Conservation (phyloP, 2,329 filamentous ascomycete genomes). For the Dothideomycetes sp. region DNA sequence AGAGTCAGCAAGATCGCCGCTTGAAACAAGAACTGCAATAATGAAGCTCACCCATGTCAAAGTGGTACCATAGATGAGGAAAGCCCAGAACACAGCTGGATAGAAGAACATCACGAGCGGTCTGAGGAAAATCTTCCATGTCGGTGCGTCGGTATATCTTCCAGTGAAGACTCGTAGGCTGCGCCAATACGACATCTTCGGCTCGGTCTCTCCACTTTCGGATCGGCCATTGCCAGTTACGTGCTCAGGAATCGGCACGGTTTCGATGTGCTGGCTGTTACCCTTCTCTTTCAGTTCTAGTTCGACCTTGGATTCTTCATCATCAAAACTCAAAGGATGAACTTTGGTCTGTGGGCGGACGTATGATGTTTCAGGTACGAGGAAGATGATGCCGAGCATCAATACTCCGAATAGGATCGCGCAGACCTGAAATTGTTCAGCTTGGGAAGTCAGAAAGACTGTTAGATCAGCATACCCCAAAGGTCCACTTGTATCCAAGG, state of each 20-base stretch:
- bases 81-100: constrained; percentile 26
- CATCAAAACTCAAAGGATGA: background rate
- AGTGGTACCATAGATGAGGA: constrained; percentile 30
- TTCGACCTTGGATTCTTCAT: background rate
- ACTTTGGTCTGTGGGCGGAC: constrained; percentile 10
- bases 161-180: constrained; percentile 21
- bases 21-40: too few relatives aligned
- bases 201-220: constrained; percentile 8
- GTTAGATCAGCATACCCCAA: background rate
- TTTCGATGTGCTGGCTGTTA: constrained; percentile 11
- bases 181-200: constrained; percentile 18
- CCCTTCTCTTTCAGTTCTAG: constrained; percentile 11
- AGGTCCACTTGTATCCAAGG: constrained; percentile 26
- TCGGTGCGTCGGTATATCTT: constrained; percentile 19
- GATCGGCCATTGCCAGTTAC: constrained; percentile 11
- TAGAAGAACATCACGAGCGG: constrained; percentile 27
- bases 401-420: constrained; percentile 25
- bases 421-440: constrained; percentile 15
- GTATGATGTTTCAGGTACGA: constrained; percentile 21
- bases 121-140: constrained; percentile 24
- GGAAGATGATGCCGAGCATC: constrained; percentile 18
- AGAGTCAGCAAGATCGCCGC: too few relatives aligned
- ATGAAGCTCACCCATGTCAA: constrained; percentile 5
- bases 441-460: background rate
- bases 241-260: constrained; percentile 1